Percentiles rank a stretch among this genome's conserved stretches.
Evolutionary conservation across 129 eudicot species (phyloP).

Genomic region (Oenanthe sinensis): DNA sequence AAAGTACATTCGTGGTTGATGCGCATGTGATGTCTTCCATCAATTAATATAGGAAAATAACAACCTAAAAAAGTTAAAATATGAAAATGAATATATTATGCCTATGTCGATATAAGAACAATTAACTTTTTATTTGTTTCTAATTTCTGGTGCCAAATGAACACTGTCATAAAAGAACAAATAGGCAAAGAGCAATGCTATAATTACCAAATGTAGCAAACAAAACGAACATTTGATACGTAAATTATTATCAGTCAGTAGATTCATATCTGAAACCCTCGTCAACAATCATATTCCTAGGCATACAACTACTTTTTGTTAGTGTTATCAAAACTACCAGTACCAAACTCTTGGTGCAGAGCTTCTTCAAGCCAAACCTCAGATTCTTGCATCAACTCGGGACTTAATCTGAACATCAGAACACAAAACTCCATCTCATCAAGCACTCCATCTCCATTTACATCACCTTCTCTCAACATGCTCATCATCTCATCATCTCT

Average conservation of each 20-base stretch:
- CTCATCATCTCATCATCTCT: slow-evolving; percentile 38
- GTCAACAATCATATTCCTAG: not conserved
- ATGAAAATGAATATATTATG: no score
- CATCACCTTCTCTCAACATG: slow-evolving; percentile 53
- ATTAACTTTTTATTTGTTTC: not conserved
- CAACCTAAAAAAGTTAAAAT: no score
- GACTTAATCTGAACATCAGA: slow-evolving; percentile 60
- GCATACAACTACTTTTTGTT: not conserved
- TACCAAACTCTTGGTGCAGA: slow-evolving; percentile 28
- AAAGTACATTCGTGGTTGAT: no score
- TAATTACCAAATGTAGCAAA: not conserved
- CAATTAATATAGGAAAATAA: no score
- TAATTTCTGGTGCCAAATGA: not conserved
- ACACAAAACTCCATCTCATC: slow-evolving; percentile 62
- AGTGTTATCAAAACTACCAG: not conserved
- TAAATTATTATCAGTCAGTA: not conserved
- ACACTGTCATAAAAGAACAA: not conserved
- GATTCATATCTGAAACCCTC: not conserved
- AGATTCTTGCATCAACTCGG: slow-evolving; percentile 46
- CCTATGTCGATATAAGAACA: no score
- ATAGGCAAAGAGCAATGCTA: not conserved
- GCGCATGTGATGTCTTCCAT: no score
- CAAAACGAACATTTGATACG: not conserved
- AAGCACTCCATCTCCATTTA: slow-evolving; percentile 47
- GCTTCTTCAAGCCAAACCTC: slow-evolving; percentile 48